A percentile compares a stretch with the other conserved stretches of the same genome.
phyloP scores from a whole-genome alignment of 805 yeast species.

The Yarrowia sp. region DNA sequence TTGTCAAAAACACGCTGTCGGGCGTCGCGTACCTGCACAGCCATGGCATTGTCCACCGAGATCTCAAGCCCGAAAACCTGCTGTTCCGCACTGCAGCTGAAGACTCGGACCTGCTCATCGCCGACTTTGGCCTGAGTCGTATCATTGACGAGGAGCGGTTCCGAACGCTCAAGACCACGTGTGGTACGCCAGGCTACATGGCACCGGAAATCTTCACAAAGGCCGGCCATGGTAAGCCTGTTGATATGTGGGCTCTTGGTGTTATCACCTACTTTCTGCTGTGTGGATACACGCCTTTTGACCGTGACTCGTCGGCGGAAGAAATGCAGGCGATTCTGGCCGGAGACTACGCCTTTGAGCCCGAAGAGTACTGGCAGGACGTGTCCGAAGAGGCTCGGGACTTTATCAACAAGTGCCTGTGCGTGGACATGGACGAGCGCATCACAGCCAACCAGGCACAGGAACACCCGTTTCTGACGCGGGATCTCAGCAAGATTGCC shows the following conservation, averaged over 20 bases:
- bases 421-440: constrained; percentile 47
- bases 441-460: constrained; percentile 47
- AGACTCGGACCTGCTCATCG: constrained; percentile 47
- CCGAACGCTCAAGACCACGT: constrained; percentile 46
- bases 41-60: constrained; percentile 65
- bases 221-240: constrained; percentile 55
- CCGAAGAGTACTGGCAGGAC: constrained; percentile 55
- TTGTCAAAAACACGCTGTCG: constrained; percentile 50
- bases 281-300: constrained; percentile 75
- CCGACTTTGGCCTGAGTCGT: constrained; percentile 66
- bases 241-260: constrained; percentile 77
- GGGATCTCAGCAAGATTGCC: constrained; percentile 29
- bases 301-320: constrained; percentile 66
- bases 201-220: constrained; percentile 65
- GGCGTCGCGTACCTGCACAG: constrained; percentile 59
- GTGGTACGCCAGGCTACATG: constrained; percentile 74
- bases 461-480: constrained; percentile 46
- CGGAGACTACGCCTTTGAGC: constrained; percentile 61
- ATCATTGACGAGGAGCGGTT: constrained; percentile 44
- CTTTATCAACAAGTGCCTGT: constrained; percentile 56
- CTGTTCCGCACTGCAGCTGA: constrained; percentile 48
- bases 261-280: constrained; percentile 68
- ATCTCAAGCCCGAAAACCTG: constrained; percentile 69
- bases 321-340: constrained; percentile 60
- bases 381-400: constrained; percentile 55